A percentile compares a stretch with the other conserved stretches of the same genome.
phyloP scores from a whole-genome alignment of 202 grass and related monocot species.

The Tripidium arundinaceum region DNA sequence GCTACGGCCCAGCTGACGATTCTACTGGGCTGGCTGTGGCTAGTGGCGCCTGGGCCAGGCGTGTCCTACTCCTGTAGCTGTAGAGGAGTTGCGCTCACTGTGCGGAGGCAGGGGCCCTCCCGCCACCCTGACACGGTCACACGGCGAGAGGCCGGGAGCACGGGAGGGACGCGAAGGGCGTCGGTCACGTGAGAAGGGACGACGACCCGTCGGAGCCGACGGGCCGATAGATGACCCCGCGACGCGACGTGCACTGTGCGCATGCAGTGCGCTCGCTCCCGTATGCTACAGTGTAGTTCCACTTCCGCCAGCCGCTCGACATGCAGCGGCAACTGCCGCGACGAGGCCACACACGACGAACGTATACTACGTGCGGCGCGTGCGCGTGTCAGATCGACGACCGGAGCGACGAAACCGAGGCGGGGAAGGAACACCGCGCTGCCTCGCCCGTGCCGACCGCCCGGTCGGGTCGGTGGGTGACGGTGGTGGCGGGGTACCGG shows the following conservation, averaged over 20 bases:
- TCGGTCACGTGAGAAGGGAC: too few relatives aligned
- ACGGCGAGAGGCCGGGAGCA: too few relatives aligned
- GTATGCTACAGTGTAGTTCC: not conserved
- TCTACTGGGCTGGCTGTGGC: too few relatives aligned
- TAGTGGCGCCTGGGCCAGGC: too few relatives aligned
- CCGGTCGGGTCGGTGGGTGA: constrained; percentile 9
- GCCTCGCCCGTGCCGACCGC: constrained; percentile 26
- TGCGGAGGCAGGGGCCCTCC: too few relatives aligned
- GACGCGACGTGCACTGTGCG: constrained; percentile 21
- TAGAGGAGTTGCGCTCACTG: constrained; percentile 15
- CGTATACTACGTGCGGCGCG: not conserved
- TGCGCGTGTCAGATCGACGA: not conserved
- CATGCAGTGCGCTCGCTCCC: too few relatives aligned
- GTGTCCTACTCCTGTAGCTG: not conserved
- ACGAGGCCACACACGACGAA: not conserved
- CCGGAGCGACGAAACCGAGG: not conserved
- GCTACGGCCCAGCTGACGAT: too few relatives aligned
- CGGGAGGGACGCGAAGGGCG: too few relatives aligned
- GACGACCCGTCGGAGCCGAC: too few relatives aligned
- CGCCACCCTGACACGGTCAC: too few relatives aligned
- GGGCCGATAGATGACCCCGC: not conserved
- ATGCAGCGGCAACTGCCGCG: not conserved
- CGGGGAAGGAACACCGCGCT: not conserved
- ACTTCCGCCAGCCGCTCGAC: not conserved
- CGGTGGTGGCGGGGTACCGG: not conserved